phyloP scores from a whole-genome alignment of 2,329 filamentous ascomycete species.

The Didymella keratinophila region DNA sequence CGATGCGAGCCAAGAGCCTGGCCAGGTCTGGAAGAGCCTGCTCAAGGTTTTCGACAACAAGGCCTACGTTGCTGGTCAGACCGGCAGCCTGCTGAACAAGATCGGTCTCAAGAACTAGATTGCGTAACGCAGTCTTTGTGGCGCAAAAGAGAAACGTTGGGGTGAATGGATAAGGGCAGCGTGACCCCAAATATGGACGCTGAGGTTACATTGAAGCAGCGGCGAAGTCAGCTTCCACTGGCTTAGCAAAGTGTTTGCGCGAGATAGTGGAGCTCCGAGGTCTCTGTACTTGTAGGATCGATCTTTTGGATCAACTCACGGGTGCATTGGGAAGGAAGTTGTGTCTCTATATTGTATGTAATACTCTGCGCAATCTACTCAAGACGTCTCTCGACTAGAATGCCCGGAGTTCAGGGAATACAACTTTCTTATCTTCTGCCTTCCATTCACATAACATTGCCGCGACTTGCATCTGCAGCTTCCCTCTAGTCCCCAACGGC shows the following conservation, averaged over 20 bases:
- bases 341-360: slow-evolving; percentile 26
- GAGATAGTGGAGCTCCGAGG: slow-evolving; percentile 17
- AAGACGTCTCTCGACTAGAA: slow-evolving; percentile 9
- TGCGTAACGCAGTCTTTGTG: background rate
- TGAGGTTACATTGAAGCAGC: slow-evolving; percentile 4
- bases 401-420: slow-evolving; percentile 19
- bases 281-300: slow-evolving; percentile 40
- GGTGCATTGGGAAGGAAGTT: slow-evolving; percentile 18
- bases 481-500: background rate
- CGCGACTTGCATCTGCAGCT: background rate
- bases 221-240: slow-evolving; percentile 23
- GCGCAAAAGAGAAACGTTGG: background rate
- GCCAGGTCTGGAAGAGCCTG: slow-evolving; percentile 93
- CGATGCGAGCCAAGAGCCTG: slow-evolving; percentile 94
- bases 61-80: slow-evolving; percentile 48
- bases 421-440: slow-evolving; percentile 1
- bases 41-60: slow-evolving; percentile 79
- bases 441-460: background rate
- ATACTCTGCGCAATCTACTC: slow-evolving; percentile 17
- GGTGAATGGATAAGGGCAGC: background rate
- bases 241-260: slow-evolving; percentile 29
- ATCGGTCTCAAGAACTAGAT: slow-evolving; percentile 62
- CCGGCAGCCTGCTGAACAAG: slow-evolving; percentile 60
- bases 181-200: background rate
- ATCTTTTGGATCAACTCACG: slow-evolving; percentile 22